Conservation (phyloP, 106 monocot species). For the Dendrobium nobile region DNA sequence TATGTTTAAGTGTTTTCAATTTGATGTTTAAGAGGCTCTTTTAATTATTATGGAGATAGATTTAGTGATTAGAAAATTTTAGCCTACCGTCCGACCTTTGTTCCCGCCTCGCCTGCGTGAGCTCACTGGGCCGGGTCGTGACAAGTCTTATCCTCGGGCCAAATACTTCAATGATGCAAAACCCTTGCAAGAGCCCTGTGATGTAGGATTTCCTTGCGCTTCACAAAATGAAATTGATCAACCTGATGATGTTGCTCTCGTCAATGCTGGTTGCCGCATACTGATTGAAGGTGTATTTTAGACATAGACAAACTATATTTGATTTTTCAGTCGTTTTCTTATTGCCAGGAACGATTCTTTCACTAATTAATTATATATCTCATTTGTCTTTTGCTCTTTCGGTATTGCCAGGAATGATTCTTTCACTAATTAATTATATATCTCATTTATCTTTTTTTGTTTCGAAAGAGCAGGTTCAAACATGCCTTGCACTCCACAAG, state of each 20-base stretch:
- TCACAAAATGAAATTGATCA: constrained; percentile 97
- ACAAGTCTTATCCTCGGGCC: constrained; percentile 30
- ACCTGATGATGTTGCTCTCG: constrained; percentile 68
- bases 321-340: background rate
- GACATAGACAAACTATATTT: background rate
- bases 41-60: too few species aligned
- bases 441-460: background rate
- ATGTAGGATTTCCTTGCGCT: constrained; percentile 95
- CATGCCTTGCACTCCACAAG: constrained; percentile 96
- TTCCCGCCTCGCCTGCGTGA: too few species aligned
- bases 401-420: background rate
- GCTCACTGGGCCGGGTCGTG: too few species aligned
- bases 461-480: constrained; percentile 57
- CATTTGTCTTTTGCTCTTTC: background rate
- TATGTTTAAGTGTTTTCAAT: too few species aligned
- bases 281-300: constrained; percentile 70
- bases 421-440: background rate
- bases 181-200: constrained; percentile 86
- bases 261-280: constrained; percentile 81
- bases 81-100: too few species aligned
- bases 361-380: background rate
- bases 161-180: constrained; percentile 85
- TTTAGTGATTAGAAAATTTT: too few species aligned
- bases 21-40: too few species aligned
- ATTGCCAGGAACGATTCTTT: background rate